A percentile compares a stretch with the other conserved stretches of the same genome.
phyloP scores from a whole-genome alignment of 1,139 yeast species.

The Blastobotrys illinoisensis region DNA sequence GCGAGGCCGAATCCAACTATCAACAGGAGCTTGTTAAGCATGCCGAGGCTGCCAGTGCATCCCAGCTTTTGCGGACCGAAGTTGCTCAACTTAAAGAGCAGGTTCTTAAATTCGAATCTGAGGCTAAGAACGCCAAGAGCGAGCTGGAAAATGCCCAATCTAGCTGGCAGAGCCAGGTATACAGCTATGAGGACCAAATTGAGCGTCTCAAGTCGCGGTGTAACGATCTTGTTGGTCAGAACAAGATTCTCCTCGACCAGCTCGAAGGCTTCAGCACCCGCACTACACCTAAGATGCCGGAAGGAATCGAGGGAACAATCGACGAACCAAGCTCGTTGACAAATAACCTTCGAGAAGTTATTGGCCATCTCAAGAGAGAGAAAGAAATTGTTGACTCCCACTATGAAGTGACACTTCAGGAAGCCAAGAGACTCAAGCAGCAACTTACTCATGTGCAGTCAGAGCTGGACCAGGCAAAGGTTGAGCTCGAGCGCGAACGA shows the following conservation, averaged over 20 bases:
- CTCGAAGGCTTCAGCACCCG: conserved; percentile 41
- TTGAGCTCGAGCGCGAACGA: conserved; percentile 30
- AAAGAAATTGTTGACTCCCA: conserved; percentile 68
- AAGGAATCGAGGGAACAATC: neutral
- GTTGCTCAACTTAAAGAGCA: conserved; percentile 37
- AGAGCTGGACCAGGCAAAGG: conserved; percentile 31
- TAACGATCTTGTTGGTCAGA: conserved; percentile 60
- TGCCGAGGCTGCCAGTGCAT: conserved; percentile 46
- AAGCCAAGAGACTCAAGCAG: conserved; percentile 42
- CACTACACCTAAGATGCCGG: neutral
- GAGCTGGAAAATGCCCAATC: conserved; percentile 36
- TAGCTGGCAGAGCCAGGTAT: conserved; percentile 42
- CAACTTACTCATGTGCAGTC: conserved; percentile 29
- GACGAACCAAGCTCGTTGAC: neutral
- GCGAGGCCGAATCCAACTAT: conserved; percentile 51
- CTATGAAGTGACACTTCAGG: conserved; percentile 45
- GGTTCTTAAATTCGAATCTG: conserved; percentile 34
- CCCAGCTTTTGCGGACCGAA: conserved; percentile 43
- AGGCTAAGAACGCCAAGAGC: conserved; percentile 31
- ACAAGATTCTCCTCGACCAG: conserved; percentile 62
- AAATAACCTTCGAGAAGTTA: conserved; percentile 46
- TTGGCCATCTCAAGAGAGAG: conserved; percentile 65
- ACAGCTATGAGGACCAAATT: conserved; percentile 50
- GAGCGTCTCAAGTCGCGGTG: conserved; percentile 42
- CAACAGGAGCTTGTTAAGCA: conserved; percentile 54